phyloP scores from a whole-genome alignment of 2,329 filamentous ascomycete species.

The Claviceps purpurea region DNA sequence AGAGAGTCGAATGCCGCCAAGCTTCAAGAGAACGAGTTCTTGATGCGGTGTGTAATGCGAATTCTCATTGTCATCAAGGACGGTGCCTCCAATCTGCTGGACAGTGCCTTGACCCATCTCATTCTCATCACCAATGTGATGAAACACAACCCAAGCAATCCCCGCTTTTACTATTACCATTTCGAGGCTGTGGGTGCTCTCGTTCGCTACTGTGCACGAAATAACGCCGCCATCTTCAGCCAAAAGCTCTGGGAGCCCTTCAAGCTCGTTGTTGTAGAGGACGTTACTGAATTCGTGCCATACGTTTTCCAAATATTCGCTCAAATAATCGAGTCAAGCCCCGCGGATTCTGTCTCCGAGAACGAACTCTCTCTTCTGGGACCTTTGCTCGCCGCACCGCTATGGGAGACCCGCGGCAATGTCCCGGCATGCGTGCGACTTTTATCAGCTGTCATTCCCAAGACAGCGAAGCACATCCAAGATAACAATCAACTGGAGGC shows the following conservation, averaged over 20 bases:
- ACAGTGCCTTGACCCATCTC: conserved; percentile 70
- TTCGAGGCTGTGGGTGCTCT: conserved; percentile 90
- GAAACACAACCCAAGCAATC: conserved; percentile 90
- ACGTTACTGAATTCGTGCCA: conserved; percentile 90
- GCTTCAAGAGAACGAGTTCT: conserved; percentile 95
- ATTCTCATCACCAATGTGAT: conserved; percentile 86
- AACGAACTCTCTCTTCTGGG: conserved; percentile 70
- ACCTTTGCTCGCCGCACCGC: conserved; percentile 63
- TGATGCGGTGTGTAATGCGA: conserved; percentile 98
- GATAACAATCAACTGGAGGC: conserved; percentile 72
- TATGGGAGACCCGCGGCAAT: conserved; percentile 90
- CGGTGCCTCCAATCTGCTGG: conserved; percentile 57
- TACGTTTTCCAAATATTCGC: conserved; percentile 95
- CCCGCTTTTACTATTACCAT: conserved; percentile 95
- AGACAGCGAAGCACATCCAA: conserved; percentile 58
- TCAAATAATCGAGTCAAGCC: conserved; percentile 76
- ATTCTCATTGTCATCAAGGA: conserved; percentile 91
- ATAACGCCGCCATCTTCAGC: conserved; percentile 62
- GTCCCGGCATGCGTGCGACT: conserved; percentile 82
- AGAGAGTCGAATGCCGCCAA: conserved; percentile 76
- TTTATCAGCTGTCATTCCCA: conserved; percentile 69
- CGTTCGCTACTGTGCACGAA: conserved; percentile 52
- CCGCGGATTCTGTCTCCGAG: conserved; percentile 60
- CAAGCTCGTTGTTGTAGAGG: conserved; percentile 62
- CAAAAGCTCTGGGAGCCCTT: conserved; percentile 73